Evolutionary conservation across 2,329 filamentous ascomycete genomes (phyloP).

Genomic region (Botrytis cinerea): DNA sequence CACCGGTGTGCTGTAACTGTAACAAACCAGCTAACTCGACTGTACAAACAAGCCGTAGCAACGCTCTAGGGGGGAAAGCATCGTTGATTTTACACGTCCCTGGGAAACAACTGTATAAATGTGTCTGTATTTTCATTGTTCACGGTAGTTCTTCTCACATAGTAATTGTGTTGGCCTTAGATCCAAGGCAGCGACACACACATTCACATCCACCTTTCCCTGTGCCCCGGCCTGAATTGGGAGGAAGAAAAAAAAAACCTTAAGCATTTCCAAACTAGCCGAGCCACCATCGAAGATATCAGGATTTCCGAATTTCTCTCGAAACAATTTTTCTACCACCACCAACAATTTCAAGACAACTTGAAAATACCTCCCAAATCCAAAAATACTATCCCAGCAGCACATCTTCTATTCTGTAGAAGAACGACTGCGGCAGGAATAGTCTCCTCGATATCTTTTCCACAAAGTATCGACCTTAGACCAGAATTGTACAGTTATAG

Average conservation of each 20-base stretch:
- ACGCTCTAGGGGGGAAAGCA: neutral
- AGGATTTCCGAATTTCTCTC: conserved; percentile 8
- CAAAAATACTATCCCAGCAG: conserved; percentile 22
- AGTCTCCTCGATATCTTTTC: conserved; percentile 29
- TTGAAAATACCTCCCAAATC: conserved; percentile 16
- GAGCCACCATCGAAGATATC: conserved; percentile 22
- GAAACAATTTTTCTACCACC: conserved; percentile 14
- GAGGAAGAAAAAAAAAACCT: neutral
- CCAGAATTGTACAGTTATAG: conserved; percentile 20
- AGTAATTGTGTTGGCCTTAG: neutral
- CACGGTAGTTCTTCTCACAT: neutral
- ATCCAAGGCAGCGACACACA: neutral
- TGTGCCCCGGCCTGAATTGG: neutral
- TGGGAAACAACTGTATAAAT: neutral
- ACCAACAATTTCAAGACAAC: conserved; percentile 23
- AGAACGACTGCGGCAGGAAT: conserved; percentile 37
- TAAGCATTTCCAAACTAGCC: conserved; percentile 4
- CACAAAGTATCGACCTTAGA: conserved; percentile 17
- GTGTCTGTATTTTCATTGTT: neutral
- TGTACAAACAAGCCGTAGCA: neutral
- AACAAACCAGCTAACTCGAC: neutral
- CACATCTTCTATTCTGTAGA: conserved; percentile 41
- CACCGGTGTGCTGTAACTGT: neutral
- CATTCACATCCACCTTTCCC: neutral
- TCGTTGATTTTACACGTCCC: neutral